phyloP scores from a whole-genome alignment of 306 rosid genomes.

The Prunus kanzakura region DNA sequence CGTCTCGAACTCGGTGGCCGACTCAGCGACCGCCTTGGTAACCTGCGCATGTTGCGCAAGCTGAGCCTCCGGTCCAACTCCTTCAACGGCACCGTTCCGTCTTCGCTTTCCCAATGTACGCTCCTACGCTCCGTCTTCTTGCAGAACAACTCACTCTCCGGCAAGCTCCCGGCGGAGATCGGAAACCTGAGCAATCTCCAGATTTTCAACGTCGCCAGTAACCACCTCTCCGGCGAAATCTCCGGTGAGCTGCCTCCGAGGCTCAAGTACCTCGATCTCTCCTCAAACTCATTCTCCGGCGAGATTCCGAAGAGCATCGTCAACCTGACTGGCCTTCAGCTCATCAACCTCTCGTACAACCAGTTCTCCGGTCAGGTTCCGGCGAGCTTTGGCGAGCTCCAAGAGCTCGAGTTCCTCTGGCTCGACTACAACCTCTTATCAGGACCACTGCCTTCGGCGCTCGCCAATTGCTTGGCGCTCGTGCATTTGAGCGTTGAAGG shows the following conservation, averaged over 20 bases:
- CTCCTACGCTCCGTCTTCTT: slow-evolving; percentile 59
- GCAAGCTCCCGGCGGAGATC: slow-evolving; percentile 59
- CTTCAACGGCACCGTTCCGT: slow-evolving; percentile 77
- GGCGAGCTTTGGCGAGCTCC: slow-evolving; percentile 72
- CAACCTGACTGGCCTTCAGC: slow-evolving; percentile 61
- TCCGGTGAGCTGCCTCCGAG: slow-evolving; percentile 48
- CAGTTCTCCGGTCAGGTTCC: slow-evolving; percentile 71
- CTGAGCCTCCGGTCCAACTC: slow-evolving; percentile 71
- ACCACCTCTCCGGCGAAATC: slow-evolving; percentile 65
- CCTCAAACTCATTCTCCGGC: slow-evolving; percentile 75
- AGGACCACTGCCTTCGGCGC: slow-evolving; percentile 88
- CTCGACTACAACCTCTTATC: slow-evolving; percentile 64
- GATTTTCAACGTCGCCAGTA: slow-evolving; percentile 66
- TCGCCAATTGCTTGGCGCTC: slow-evolving; percentile 79
- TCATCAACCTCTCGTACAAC: slow-evolving; percentile 78
- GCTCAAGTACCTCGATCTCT: slow-evolving; percentile 65
- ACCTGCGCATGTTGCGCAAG: slow-evolving; percentile 57
- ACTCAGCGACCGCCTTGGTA: slow-evolving; percentile 53
- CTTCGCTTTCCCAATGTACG: slow-evolving; percentile 60
- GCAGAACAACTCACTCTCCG: slow-evolving; percentile 75
- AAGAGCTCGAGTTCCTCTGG: slow-evolving; percentile 78
- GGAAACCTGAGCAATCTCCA: slow-evolving; percentile 56
- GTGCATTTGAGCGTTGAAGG: slow-evolving; percentile 78
- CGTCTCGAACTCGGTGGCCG: slow-evolving; percentile 73
- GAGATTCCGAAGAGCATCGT: slow-evolving; percentile 54